Percentiles rank a stretch among this genome's conserved stretches.
These are phyloP conservation scores for Penicillium odoratum DNA, from an alignment of 495 filamentous ascomycete genomes.

Conservation along the genomic window DNA sequence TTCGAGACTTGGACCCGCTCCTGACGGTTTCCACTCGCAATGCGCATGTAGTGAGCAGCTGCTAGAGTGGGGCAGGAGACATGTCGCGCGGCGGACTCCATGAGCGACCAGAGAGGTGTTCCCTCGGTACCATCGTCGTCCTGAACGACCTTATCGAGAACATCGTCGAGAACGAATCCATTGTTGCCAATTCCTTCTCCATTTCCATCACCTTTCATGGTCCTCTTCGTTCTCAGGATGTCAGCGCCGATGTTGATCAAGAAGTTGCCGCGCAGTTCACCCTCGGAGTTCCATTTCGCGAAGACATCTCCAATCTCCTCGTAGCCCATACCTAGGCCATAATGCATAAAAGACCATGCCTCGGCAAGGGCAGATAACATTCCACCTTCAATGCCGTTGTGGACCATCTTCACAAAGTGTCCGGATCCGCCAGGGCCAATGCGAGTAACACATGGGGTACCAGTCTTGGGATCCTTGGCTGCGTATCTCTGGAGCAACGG, in stretches of 20 bases:
- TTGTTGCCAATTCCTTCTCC: slow-evolving; percentile 36
- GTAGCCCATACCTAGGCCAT: slow-evolving; percentile 58
- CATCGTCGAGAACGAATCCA: slow-evolving; percentile 58
- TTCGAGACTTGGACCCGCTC: slow-evolving; percentile 51
- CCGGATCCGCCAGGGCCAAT: slow-evolving; percentile 64
- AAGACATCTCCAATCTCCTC: slow-evolving; percentile 78
- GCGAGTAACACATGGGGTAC: slow-evolving; percentile 60
- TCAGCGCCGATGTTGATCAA: slow-evolving; percentile 64
- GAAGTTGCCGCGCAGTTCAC: slow-evolving; percentile 61
- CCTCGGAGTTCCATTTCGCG: slow-evolving; percentile 57
- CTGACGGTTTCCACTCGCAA: slow-evolving; percentile 62
- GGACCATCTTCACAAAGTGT: slow-evolving; percentile 78
- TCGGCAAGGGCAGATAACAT: slow-evolving; percentile 64
- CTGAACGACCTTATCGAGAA: slow-evolving; percentile 77
- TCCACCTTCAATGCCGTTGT: slow-evolving; percentile 75
- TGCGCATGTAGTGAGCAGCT: slow-evolving; percentile 62
- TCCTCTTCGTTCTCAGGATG: slow-evolving; percentile 53
- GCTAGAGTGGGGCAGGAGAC: slow-evolving; percentile 66
- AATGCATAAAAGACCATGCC: slow-evolving; percentile 64
- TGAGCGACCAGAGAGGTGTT: slow-evolving; percentile 64
- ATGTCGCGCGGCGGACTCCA: slow-evolving; percentile 62
- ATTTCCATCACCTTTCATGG: slow-evolving; percentile 40
- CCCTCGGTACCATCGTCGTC: slow-evolving; percentile 68
- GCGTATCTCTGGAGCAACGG: slow-evolving; percentile 62
- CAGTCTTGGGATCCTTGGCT: slow-evolving; percentile 56